Conservation (phyloP, 2,329 filamentous ascomycete species). For the Aspergillus unguis region DNA sequence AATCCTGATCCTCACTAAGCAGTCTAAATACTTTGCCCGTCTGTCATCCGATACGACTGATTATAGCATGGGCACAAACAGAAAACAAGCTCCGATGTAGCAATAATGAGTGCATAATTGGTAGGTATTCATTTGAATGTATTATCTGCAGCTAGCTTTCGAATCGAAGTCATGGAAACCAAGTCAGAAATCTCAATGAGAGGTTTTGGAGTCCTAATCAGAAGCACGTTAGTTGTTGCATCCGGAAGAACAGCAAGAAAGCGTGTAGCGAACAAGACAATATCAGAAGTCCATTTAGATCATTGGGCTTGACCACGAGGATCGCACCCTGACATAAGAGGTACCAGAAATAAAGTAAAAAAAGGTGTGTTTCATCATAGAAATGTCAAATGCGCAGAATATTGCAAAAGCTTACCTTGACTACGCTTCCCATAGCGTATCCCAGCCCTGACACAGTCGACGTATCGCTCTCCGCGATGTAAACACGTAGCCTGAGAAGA, state of each 20-base stretch:
- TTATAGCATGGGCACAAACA: not conserved
- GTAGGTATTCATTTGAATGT: no score
- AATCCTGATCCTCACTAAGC: no score
- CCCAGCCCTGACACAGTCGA: not conserved
- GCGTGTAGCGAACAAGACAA: not conserved
- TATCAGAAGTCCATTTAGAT: constrained; percentile 85
- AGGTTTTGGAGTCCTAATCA: constrained; percentile 2
- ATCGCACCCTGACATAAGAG: constrained; percentile 81
- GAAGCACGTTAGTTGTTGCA: constrained; percentile 13
- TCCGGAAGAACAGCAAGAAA: constrained; percentile 6
- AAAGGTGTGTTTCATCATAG: constrained; percentile 69
- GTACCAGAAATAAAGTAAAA: constrained; percentile 79
- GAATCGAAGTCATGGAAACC: not conserved
- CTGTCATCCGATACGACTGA: not conserved
- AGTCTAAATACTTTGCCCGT: not conserved
- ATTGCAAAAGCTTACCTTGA: constrained; percentile 28
- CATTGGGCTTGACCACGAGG: constrained; percentile 57
- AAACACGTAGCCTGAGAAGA: constrained; percentile 1
- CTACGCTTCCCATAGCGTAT: not conserved
- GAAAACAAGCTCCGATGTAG: not conserved
- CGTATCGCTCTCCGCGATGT: constrained; percentile 4
- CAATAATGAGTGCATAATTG: not conserved
- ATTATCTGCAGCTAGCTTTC: not conserved
- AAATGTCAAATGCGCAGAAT: constrained; percentile 13
- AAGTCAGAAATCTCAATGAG: not conserved